Conservation (phyloP, 2,329 filamentous ascomycete genomes). For the Phaeosphaeriaceae sp. region DNA sequence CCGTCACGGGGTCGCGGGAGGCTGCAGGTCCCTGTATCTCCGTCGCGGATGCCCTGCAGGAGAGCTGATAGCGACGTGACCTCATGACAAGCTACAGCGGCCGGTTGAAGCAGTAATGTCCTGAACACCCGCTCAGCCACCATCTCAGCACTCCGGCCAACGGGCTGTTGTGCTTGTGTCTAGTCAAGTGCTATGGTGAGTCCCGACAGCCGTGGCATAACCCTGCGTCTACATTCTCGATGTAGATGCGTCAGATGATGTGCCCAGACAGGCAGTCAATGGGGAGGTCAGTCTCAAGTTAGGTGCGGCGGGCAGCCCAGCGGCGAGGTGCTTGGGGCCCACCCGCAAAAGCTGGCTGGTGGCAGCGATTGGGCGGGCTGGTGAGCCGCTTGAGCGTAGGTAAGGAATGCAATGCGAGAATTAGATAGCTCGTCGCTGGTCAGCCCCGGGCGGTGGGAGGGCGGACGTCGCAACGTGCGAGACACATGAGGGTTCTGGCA, state of each 20-base stretch:
- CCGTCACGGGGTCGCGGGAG: slow-evolving; percentile 46
- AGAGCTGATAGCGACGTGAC: slow-evolving; percentile 41
- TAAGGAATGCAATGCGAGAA: slow-evolving; percentile 45
- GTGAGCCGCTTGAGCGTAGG: slow-evolving; percentile 17
- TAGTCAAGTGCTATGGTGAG: slow-evolving; percentile 37
- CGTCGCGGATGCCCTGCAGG: slow-evolving; percentile 41
- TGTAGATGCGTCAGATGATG: slow-evolving; percentile 44
- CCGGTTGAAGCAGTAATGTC: slow-evolving; percentile 32
- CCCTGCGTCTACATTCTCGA: slow-evolving; percentile 34
- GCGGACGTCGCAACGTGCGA: slow-evolving; percentile 44
- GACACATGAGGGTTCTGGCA: slow-evolving; percentile 39
- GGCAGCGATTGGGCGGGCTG: slow-evolving; percentile 24
- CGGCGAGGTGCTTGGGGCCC: slow-evolving; percentile 13
- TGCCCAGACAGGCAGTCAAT: slow-evolving; percentile 27
- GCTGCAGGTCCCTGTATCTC: slow-evolving; percentile 45
- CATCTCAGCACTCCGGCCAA: slow-evolving; percentile 44
- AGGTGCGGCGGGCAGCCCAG: slow-evolving; percentile 36
- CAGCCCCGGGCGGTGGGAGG: slow-evolving; percentile 36
- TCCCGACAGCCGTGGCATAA: slow-evolving; percentile 30
- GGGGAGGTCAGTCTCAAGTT: slow-evolving; percentile 34
- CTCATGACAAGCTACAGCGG: slow-evolving; percentile 31
- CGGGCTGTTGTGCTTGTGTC: slow-evolving; percentile 44
- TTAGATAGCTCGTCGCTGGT: slow-evolving; percentile 28
- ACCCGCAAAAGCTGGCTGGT: slow-evolving; percentile 18
- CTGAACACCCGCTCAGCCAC: slow-evolving; percentile 43